phyloP scores from a whole-genome alignment of 345 rosid species.

The Luvunga scandens region DNA sequence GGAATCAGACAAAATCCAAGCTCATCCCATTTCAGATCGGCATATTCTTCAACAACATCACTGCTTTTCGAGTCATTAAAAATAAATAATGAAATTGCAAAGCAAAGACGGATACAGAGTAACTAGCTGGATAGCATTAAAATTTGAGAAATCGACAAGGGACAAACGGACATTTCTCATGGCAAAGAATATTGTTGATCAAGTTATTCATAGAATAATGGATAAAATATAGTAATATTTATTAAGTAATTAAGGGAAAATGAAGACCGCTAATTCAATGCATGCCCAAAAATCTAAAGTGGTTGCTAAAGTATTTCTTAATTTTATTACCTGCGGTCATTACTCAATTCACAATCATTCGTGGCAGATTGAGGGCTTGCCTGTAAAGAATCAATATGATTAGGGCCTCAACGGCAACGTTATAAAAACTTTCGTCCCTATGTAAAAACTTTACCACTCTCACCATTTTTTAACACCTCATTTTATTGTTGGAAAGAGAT shows the following conservation, averaged over 20 bases:
- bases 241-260: too few relatives aligned
- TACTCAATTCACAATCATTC: background rate
- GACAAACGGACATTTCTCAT: background rate
- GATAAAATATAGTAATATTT: too few relatives aligned
- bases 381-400: too few relatives aligned
- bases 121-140: background rate
- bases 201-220: background rate
- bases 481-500: too few relatives aligned
- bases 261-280: too few relatives aligned
- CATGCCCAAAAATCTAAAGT: too few relatives aligned
- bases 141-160: too few relatives aligned
- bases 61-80: background rate
- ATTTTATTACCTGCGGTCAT: background rate
- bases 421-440: too few relatives aligned
- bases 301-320: background rate
- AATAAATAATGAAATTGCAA: background rate
- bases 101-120: background rate
- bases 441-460: too few relatives aligned
- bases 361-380: background rate
- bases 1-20: constrained; percentile 29
- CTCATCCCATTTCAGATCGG: constrained; percentile 33
- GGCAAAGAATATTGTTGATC: background rate
- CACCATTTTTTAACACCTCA: too few relatives aligned
- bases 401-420: too few relatives aligned
- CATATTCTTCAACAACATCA: background rate